Evolutionary conservation across 2,329 filamentous ascomycete species (phyloP).

Genomic region (Colletotrichum gloeosporioides): DNA sequence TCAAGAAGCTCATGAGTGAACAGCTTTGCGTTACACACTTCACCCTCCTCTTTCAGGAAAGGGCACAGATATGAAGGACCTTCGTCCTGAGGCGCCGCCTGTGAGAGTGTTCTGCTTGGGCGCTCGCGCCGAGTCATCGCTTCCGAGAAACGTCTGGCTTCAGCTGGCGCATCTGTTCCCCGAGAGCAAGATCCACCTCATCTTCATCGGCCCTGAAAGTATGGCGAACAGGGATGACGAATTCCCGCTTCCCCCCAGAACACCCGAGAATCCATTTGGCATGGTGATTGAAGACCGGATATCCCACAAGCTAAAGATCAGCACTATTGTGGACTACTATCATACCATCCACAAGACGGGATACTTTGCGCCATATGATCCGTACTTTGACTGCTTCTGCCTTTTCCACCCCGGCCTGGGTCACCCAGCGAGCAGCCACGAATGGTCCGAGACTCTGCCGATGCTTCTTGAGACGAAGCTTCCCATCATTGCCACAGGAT

Average conservation of each 20-base stretch:
- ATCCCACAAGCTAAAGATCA: conserved; percentile 91
- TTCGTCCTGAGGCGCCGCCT: conserved; percentile 84
- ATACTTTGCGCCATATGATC: conserved; percentile 92
- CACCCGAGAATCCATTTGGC: conserved; percentile 86
- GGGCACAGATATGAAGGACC: conserved; percentile 75
- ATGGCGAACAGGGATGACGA: conserved; percentile 95
- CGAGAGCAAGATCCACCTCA: conserved; percentile 84
- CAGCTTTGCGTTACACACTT: conserved; percentile 89
- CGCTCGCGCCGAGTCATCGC: conserved; percentile 94
- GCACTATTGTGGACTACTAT: conserved; percentile 97
- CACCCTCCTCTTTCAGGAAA: conserved; percentile 85
- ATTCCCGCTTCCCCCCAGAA: conserved; percentile 88
- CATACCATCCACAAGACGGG: conserved; percentile 93
- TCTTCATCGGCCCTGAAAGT: conserved; percentile 95
- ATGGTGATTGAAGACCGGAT: conserved; percentile 93
- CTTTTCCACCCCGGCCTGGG: conserved; percentile 96
- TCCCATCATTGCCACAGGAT: conserved; percentile 92
- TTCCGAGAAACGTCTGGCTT: conserved; percentile 92
- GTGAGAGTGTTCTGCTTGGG: conserved; percentile 93
- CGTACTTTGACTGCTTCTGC: conserved; percentile 97
- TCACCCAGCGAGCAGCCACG: conserved; percentile 89
- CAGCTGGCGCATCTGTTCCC: conserved; percentile 96
- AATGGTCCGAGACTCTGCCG: conserved; percentile 92
- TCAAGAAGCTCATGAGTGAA: not conserved
- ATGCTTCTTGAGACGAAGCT: conserved; percentile 93